Percentiles rank a stretch among this genome's conserved stretches.
Evolutionary conservation across 164 flowering plant genomes (phyloP).

Genomic region (Piper longum): DNA sequence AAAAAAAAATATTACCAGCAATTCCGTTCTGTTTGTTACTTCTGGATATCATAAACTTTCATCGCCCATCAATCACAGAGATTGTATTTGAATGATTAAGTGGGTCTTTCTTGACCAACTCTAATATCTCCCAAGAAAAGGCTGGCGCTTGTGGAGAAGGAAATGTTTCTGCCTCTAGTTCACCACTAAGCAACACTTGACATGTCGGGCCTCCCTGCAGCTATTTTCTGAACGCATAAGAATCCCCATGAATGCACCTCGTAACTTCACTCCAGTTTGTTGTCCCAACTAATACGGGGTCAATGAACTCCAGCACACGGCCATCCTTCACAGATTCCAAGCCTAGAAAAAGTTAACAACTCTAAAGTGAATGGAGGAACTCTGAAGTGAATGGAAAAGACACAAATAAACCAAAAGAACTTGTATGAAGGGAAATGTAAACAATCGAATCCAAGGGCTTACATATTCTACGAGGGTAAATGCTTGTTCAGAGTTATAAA

Average conservation of each 20-base stretch:
- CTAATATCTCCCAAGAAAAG: neutral
- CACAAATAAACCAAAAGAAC: neutral
- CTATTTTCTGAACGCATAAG: neutral
- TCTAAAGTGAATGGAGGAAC: neutral
- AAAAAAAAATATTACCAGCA: no score
- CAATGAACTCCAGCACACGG: neutral
- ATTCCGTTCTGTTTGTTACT: no score
- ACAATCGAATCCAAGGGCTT: neutral
- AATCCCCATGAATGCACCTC: slow-evolving; percentile 1
- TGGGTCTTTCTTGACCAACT: no score
- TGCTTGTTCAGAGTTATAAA: neutral
- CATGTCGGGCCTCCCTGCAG: neutral
- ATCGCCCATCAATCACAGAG: no score
- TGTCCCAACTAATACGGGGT: neutral
- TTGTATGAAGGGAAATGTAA: neutral
- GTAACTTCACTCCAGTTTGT: neutral
- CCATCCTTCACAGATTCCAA: slow-evolving; percentile 1
- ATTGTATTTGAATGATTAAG: no score
- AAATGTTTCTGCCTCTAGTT: neutral
- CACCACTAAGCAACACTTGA: neutral
- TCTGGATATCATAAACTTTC: no score
- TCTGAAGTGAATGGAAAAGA: no score
- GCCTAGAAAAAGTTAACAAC: neutral
- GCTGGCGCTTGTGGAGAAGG: neutral
- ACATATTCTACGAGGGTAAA: slow-evolving; percentile 5